Conservation (phyloP, 2,329 filamentous ascomycete genomes). For the Xylaria sp. region DNA sequence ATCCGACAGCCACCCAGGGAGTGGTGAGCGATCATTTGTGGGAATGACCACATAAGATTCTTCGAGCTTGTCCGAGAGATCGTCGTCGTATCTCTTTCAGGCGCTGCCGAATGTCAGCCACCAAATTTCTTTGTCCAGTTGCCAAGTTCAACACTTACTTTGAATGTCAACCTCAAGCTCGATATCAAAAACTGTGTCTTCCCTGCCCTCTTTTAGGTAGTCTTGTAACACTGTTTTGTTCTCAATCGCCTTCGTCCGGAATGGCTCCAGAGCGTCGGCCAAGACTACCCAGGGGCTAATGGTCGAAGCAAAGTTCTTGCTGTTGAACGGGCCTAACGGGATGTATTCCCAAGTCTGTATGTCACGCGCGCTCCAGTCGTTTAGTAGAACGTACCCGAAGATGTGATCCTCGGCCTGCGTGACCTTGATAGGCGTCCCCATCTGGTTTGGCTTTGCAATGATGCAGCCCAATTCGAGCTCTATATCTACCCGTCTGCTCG, state of each 20-base stretch:
- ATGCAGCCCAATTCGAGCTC: constrained; percentile 83
- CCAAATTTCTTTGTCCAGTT: neutral
- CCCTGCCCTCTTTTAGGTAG: constrained; percentile 63
- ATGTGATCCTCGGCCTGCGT: constrained; percentile 70
- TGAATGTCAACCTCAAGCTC: constrained; percentile 68
- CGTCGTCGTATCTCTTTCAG: constrained; percentile 57
- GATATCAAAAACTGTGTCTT: constrained; percentile 70
- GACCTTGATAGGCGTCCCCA: constrained; percentile 69
- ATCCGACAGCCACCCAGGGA: constrained; percentile 77
- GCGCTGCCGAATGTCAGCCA: constrained; percentile 40
- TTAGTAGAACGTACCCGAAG: constrained; percentile 82
- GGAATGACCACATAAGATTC: constrained; percentile 80
- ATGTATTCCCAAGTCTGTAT: constrained; percentile 87
- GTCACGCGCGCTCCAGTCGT: constrained; percentile 86
- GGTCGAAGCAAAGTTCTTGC: constrained; percentile 81
- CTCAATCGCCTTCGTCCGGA: constrained; percentile 42
- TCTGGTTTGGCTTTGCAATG: constrained; percentile 66
- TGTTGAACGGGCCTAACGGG: constrained; percentile 80
- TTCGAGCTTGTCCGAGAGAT: constrained; percentile 66
- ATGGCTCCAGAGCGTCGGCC: constrained; percentile 72
- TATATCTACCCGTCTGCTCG: constrained; percentile 73
- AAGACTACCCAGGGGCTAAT: constrained; percentile 82
- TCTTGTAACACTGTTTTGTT: constrained; percentile 44
- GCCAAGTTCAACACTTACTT: constrained; percentile 47
- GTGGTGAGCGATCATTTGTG: constrained; percentile 83